Evolutionary conservation across 179 eudicot species (phyloP).

Genomic region (Amaranthus tricolor): DNA sequence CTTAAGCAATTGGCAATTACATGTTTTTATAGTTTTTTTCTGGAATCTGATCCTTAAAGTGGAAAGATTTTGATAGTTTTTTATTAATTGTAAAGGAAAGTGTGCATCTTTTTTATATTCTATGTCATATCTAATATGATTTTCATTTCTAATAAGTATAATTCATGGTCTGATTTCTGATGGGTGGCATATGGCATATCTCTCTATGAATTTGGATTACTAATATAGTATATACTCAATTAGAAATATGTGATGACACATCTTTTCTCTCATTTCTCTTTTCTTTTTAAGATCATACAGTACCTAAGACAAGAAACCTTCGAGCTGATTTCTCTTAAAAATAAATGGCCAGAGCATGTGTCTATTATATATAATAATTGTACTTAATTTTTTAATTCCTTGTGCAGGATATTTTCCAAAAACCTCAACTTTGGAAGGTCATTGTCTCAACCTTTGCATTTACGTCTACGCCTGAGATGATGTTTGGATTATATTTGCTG

Average conservation of each 20-base stretch:
- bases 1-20: too few relatives aligned
- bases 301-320: background rate
- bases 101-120: background rate
- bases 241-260: background rate
- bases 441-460: constrained; percentile 74
- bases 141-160: background rate
- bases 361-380: background rate
- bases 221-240: background rate
- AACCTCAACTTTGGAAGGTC: constrained; percentile 85
- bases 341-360: background rate
- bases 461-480: constrained; percentile 83
- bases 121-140: background rate
- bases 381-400: constrained; percentile 5
- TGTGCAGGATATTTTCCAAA: constrained; percentile 76
- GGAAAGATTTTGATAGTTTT: too few relatives aligned
- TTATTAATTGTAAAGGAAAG: too few relatives aligned
- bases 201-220: background rate
- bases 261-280: background rate
- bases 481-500: constrained; percentile 82
- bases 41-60: too few relatives aligned
- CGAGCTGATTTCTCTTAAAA: background rate
- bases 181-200: background rate
- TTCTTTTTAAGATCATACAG: background rate
- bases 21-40: too few relatives aligned
- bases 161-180: background rate